A percentile compares a stretch with the other conserved stretches of the same genome.
These are phyloP conservation scores for Talaromyces sp. DNA, from an alignment of 2,329 filamentous ascomycete species.

Conservation along the genomic window DNA sequence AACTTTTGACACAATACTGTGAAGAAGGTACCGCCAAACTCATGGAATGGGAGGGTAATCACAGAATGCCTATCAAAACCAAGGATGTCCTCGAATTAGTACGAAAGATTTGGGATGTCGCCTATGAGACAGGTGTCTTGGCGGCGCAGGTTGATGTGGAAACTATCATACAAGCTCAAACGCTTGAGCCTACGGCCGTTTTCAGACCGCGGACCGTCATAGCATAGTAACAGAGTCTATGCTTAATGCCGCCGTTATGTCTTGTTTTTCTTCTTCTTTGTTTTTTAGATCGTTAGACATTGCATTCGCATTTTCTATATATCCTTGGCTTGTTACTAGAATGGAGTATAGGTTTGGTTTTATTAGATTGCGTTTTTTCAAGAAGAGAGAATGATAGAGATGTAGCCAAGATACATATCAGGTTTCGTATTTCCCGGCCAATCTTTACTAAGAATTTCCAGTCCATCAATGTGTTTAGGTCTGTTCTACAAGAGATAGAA, in stretches of 20 bases:
- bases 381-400: neutral
- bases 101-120: constrained; percentile 53
- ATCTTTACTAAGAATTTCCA: neutral
- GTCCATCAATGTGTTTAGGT: neutral
- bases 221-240: neutral
- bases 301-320: neutral
- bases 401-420: neutral
- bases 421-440: neutral
- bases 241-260: neutral
- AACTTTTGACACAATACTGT: constrained; percentile 60
- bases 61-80: constrained; percentile 68
- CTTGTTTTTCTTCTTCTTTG: too few relatives aligned
- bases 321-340: neutral
- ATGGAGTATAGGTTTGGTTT: neutral
- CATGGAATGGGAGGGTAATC: constrained; percentile 71
- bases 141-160: neutral
- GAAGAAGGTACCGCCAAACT: constrained; percentile 54
- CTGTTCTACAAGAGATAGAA: neutral
- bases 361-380: neutral
- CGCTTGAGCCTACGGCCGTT: neutral
- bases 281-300: neutral
- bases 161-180: neutral
- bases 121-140: constrained; percentile 25
- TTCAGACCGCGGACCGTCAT: neutral
- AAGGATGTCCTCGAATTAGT: constrained; percentile 62